Base-by-base conservation (phyloP, 179 eudicot species). In the Beta corolliflora region DNA sequence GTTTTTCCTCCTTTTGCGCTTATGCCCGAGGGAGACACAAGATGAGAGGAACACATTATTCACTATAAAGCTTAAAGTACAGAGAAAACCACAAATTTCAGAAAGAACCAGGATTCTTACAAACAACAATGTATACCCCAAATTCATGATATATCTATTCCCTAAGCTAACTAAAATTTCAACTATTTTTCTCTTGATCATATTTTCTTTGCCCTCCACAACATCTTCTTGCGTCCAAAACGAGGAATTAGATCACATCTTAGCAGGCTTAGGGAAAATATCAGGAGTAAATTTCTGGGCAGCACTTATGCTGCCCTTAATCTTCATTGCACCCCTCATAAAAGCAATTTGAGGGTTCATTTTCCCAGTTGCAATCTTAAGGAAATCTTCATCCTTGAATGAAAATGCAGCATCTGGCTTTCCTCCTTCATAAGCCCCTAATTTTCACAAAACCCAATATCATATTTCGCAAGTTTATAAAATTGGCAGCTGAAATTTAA, bases 281-380 rank as follows among this genome's bases (percentile, higher is more conserved):
- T 92, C 99, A 23, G 99, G 99, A 12, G 99, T 96, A 73, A 96
- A 96, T 76, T 96, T 96, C 84, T 91, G 94, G 18, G 98, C 98
- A 50, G 99, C 99, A 80, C 89, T 91, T 18, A 96, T 76, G 72
- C 98, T 96, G 14, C 99, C 99, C 79, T 94, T 96, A 76, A 96
- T 85, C 91, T 94, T 94, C 88, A 96, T 90, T 9, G 93, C 92
- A 52, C 98, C 99, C 87, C 98, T 90, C 96, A 95, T 86, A 82
- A 95, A 95, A 77, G 99, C 99, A 67, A 95, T 87, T 86, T 95
- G 99, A 67, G 99, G 97, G 80, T 95, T 95, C 99, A 95, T 93
- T 80, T 94, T 94, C 77, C 99, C 98, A 8, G 91, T 83, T 78
- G 98, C 94, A 76, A 95, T 86, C 90, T 93, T 95, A 5, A 91